Percentiles rank a stretch among this genome's conserved stretches.
phyloP scores from a whole-genome alignment of 371 early-diverging fungal species.

The Synchytrium microbalum region DNA sequence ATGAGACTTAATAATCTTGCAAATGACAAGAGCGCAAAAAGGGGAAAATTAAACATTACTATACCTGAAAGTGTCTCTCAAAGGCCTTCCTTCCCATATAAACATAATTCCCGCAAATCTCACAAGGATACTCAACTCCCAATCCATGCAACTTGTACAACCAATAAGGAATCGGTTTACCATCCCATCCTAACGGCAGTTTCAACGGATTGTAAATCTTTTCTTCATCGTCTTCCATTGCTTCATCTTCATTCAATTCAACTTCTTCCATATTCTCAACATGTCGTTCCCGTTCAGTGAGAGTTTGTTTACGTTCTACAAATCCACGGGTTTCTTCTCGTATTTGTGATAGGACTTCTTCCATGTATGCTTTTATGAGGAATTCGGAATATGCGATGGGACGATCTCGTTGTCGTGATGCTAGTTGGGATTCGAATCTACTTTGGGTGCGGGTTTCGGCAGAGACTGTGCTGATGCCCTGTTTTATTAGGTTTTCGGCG shows the following conservation, averaged over 20 bases:
- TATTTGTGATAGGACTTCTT: constrained; percentile 47
- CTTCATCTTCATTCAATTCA: constrained; percentile 47
- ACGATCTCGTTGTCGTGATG: constrained; percentile 5
- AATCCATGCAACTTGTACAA: constrained; percentile 95
- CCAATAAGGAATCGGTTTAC: constrained; percentile 99
- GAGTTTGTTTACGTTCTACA: constrained; percentile 89
- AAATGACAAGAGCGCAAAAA: constrained; percentile 4
- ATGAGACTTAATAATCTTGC: too few relatives aligned
- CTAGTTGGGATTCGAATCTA: too few relatives aligned
- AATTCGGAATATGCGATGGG: constrained; percentile 44
- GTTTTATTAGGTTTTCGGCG: constrained; percentile 40
- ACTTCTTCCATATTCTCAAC: constrained; percentile 32
- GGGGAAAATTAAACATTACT: neutral
- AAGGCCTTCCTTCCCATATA: constrained; percentile 97
- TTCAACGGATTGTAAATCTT: constrained; percentile 96
- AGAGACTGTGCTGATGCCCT: neutral
- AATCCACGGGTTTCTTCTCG: constrained; percentile 77
- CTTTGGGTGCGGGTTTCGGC: neutral
- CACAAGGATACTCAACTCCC: constrained; percentile 91
- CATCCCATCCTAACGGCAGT: constrained; percentile 96
- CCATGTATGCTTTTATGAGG: constrained; percentile 49
- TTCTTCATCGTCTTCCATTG: constrained; percentile 76
- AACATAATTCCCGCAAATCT: constrained; percentile 92
- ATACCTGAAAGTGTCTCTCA: constrained; percentile 83
- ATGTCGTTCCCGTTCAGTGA: constrained; percentile 76